Evolutionary conservation across 257 asterid genomes (phyloP).

Genomic region (Petrea volubilis): DNA sequence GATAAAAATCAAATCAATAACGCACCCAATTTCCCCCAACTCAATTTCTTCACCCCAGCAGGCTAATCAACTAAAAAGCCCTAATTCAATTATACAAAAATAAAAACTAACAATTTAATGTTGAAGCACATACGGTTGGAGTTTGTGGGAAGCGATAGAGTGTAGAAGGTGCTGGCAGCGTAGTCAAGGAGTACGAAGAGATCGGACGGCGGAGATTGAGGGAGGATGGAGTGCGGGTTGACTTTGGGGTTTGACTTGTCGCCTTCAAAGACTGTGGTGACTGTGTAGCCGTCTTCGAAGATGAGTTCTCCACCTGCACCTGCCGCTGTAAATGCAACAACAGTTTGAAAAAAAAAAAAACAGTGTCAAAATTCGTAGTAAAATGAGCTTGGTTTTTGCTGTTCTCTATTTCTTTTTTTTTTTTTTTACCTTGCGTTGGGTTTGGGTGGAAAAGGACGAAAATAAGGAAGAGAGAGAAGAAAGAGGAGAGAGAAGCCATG

Average conservation of each 20-base stretch:
- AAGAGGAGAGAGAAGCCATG: constrained; percentile 27
- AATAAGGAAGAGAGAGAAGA: constrained; percentile 18
- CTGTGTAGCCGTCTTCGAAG: constrained; percentile 79
- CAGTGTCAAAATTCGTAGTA: too few relatives aligned
- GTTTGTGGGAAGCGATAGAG: constrained; percentile 44
- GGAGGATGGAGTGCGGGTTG: constrained; percentile 55
- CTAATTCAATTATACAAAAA: constrained; percentile 1
- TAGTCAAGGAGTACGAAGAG: constrained; percentile 70
- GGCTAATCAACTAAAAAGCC: constrained; percentile 16
- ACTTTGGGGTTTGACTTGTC: constrained; percentile 51
- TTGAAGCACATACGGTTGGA: constrained; percentile 19
- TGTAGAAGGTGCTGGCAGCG: constrained; percentile 60
- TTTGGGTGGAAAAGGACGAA: constrained; percentile 23
- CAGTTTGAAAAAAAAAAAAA: neutral
- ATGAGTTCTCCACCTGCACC: constrained; percentile 38
- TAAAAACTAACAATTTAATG: neutral
- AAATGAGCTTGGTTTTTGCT: too few relatives aligned
- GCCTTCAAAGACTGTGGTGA: constrained; percentile 71
- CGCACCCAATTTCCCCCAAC: neutral
- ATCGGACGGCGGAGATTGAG: constrained; percentile 53
- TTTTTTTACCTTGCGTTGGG: constrained; percentile 37
- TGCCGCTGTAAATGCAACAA: constrained; percentile 32
- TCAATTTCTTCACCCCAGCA: constrained; percentile 5
- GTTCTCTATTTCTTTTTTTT: too few relatives aligned
- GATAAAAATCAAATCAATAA: neutral